Conservation (phyloP, 2,329 filamentous ascomycete genomes). For the Aureobasidium vineae region DNA sequence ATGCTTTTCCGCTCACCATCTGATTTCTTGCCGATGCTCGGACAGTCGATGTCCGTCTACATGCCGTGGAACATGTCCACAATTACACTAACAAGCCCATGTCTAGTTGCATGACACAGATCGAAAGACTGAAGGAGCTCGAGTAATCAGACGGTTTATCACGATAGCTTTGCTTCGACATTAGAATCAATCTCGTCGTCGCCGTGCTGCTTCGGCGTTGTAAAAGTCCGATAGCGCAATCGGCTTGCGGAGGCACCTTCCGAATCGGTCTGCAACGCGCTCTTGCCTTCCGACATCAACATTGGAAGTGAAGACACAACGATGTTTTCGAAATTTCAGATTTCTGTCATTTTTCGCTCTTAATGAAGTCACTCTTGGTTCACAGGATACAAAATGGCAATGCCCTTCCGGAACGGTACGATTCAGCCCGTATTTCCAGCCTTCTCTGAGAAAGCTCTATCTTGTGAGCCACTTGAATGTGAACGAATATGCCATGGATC, state of each 20-base stretch:
- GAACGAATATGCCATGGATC: background rate
- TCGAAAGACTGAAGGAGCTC: too few relatives aligned
- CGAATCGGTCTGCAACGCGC: too few relatives aligned
- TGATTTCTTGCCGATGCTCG: background rate
- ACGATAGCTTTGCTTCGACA: background rate
- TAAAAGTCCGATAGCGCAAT: background rate
- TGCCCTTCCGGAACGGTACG: background rate
- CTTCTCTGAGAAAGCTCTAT: background rate
- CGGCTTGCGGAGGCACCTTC: background rate
- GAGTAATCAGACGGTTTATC: too few relatives aligned
- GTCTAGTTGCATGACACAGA: background rate
- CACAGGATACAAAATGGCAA: background rate
- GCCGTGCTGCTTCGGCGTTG: background rate
- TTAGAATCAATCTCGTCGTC: background rate
- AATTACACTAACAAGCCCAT: background rate
- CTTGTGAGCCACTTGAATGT: background rate
- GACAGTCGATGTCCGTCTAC: background rate
- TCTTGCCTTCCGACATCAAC: background rate
- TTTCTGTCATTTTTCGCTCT: background rate
- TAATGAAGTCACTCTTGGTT: background rate
- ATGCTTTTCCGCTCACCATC: conserved; percentile 10
- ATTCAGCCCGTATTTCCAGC: background rate
- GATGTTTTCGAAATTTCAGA: background rate
- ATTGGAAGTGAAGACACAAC: background rate
- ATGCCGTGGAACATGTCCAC: too few relatives aligned